Evolutionary conservation across 805 yeast genomes (phyloP).

Genomic region (Wickerhamiella domercqiae): DNA sequence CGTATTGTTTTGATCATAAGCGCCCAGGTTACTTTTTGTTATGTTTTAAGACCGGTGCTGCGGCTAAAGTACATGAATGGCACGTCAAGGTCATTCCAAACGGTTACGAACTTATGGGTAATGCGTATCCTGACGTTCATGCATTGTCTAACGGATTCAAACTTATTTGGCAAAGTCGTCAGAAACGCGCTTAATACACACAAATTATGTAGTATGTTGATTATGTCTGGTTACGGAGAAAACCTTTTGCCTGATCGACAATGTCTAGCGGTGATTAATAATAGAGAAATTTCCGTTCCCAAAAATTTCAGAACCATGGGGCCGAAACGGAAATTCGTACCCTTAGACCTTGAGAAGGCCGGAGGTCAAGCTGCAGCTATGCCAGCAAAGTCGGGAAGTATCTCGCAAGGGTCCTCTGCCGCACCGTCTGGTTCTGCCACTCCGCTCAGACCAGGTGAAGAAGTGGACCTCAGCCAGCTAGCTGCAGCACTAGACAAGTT

Average conservation of each 20-base stretch:
- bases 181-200: neutral
- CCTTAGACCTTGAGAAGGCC: too few species aligned
- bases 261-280: too few species aligned
- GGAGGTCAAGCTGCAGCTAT: too few species aligned
- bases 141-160: slow-evolving; percentile 91
- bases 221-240: too few species aligned
- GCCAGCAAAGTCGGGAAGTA: too few species aligned
- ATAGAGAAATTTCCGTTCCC: too few species aligned
- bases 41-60: slow-evolving; percentile 57
- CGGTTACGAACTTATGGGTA: slow-evolving; percentile 67
- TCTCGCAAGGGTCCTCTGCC: too few species aligned
- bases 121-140: slow-evolving; percentile 77
- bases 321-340: too few species aligned
- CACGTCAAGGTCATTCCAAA: slow-evolving; percentile 80
- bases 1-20: slow-evolving; percentile 77
- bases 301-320: too few species aligned
- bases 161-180: slow-evolving; percentile 26
- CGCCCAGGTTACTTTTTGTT: slow-evolving; percentile 89
- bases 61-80: slow-evolving; percentile 51
- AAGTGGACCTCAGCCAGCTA: slow-evolving; percentile 39
- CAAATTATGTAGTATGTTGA: neutral
- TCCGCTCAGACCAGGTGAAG: slow-evolving; percentile 49
- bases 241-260: too few species aligned
- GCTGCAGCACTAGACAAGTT: slow-evolving; percentile 52
- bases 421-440: slow-evolving; percentile 20